Evolutionary conservation across 1,284 basidiomycete genomes (phyloP), one percentile per base, ranked within the genome.

Genomic region (Ceratobasidium sp.): DNA sequence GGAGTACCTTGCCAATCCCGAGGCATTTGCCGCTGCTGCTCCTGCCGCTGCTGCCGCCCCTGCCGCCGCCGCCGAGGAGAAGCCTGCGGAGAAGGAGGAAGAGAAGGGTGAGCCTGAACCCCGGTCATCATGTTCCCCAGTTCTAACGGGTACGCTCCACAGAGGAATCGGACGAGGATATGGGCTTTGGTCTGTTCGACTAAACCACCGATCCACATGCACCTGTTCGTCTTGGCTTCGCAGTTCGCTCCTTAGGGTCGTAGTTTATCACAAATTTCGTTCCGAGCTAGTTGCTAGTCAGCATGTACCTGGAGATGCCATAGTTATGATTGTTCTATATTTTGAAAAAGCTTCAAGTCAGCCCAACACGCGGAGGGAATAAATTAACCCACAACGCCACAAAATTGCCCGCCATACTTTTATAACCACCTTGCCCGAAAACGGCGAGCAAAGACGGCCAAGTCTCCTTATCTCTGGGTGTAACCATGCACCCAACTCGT

Each of bases 1-100:
- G 88, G 96, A 94, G 81, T 93, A 91, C 85, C 90, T 98, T 77
- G 96, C 92, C 81, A 97, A 98, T 88, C 96, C 96, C 73, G 95
- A 97, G 76, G 96, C 96, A 36, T 98, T 96, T 81, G 94, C 92
- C 73, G 91, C 84, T 75, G 92, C 90, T 59, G 91, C 92, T 71
- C 84, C 91, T 64, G 85, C 87, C 76, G 88, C 86, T 71, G 86
- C 85, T 43, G 85, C 84, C 23, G 84, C 84, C 48, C 83, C 84
- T 73, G 82, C 83, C 32, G 83, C 84, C 65, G 85, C 85, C 45
- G 86, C 86, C 55, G 85, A 67, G 23, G 85, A 55, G 83, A 84
- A 53, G 82, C 36, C 83, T 46, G 82, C 83, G 52, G 80, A 82
- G 75, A 84, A 81, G 76, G 78, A 79, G 79, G 85, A 87, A 82